Evolutionary conservation across 2,329 filamentous ascomycete species (phyloP), one percentile per base, ranked within the genome.

Genomic region (Fusarium pilosicola): DNA sequence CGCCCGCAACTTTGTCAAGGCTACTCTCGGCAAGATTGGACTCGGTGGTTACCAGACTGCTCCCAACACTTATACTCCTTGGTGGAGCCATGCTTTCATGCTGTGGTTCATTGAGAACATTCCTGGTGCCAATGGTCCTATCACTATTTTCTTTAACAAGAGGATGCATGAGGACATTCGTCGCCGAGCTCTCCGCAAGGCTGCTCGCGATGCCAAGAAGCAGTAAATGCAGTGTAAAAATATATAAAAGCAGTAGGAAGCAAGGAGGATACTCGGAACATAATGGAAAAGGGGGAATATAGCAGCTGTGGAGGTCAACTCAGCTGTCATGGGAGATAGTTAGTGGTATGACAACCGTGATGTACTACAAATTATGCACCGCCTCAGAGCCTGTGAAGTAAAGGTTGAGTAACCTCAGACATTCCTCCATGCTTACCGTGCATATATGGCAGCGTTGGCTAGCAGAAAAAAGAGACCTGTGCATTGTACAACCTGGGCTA

Each of bases 51-150:
- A 93, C 76, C 94, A 97, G 80, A 89, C 89, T 18, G 93, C 94
- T 65, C 90, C 93, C 11, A 92, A 93, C 83, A 97, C 94, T 41
- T 96, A 94, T 78, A 97, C 95, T 6, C 97, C 96, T 1, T 98
- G 92, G 86, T 98, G 95, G 95, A 93, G 89, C 74, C 96, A 99
- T 83, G 94, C 92, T 1, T 80, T 97, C 61, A 93, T 98, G 91
- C 92, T 96, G 74, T 98, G 94, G 92, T 89, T 90, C 64, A 86
- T 98, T 41, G 89, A 90, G 81, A 90, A 84, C 73, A 86, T 88
- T 1, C 78, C 88, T 38, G 89, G 89, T 11, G 83, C 85, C 28
- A 87, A 85, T 57, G 85, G 84, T 77, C 80, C 81, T 20, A 52
- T 88, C 28, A 85, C 83, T 17, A 84, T 90, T 45, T 82, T 80